Percentiles rank a stretch among this genome's conserved stretches.
These are phyloP conservation scores for Athelia sp. DNA, from an alignment of 1,284 basidiomycete genomes.

Conservation along the genomic window DNA sequence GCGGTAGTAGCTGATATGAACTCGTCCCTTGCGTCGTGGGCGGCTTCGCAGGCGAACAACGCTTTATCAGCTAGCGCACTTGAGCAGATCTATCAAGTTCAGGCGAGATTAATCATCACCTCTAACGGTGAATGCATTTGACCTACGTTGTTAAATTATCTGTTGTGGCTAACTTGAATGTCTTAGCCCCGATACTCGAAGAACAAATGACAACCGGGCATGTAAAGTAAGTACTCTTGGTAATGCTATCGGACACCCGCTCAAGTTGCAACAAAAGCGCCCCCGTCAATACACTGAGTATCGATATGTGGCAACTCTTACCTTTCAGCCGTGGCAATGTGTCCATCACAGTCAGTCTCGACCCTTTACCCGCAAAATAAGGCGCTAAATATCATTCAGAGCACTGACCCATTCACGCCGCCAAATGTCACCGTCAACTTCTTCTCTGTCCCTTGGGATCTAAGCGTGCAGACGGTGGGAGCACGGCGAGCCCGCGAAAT, in stretches of 20 bases:
- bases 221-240: conserved; percentile 18
- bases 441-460: conserved; percentile 42
- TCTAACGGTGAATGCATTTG: conserved; percentile 29
- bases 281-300: conserved; percentile 14
- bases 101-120: conserved; percentile 39
- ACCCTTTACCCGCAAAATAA: background rate
- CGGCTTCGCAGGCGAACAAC: conserved; percentile 32
- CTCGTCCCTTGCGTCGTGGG: conserved; percentile 31
- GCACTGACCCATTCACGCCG: conserved; percentile 37
- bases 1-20: conserved; percentile 28
- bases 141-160: conserved; percentile 13
- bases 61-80: conserved; percentile 36
- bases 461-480: conserved; percentile 43
- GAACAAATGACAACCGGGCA: no score
- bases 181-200: conserved; percentile 41
- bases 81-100: conserved; percentile 35
- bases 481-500: conserved; percentile 41
- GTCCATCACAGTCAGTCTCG: conserved; percentile 33
- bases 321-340: conserved; percentile 50
- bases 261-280: conserved; percentile 17
- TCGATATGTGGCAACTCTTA: conserved; percentile 48
- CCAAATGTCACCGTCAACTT: conserved; percentile 44
- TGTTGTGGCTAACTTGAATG: conserved; percentile 3
- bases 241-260: conserved; percentile 36
- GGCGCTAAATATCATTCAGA: conserved; percentile 20